Evolutionary conservation across 2,329 filamentous ascomycete genomes (phyloP), one percentile per base, ranked within the genome.

Genomic region (Aspergillus piperis): DNA sequence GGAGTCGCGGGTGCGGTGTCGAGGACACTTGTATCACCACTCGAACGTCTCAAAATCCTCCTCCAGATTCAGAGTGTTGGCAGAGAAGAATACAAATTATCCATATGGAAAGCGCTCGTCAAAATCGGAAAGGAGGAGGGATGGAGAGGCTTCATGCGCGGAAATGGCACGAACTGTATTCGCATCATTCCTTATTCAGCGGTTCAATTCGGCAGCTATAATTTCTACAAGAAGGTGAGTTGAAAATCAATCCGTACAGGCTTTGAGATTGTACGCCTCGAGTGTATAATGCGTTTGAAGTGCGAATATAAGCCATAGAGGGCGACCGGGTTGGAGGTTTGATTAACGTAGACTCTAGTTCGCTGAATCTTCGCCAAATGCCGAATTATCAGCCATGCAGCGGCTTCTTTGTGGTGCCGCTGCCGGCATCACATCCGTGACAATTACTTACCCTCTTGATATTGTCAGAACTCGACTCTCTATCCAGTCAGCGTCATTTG

Each of bases 51-150:
- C 61, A 98, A 99, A 81, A 99, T 99, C 69, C 83, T 99, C n/a
- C 92, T 97, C 76, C 95, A 99, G 76, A 85, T 99, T 27, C 95
- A 99, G 80, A 96, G 90, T 72, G 90, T 85, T 53, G 94, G 93
- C 17, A 88, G 92, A 71, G 90, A 91, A 69, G 94, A 96, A 72
- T 99, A 99, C 80, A 94, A 95, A 75, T 82, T 97, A 76, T 95
- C 92, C 15, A 91, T 98, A 60, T 87, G 88, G 68, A 91, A 96
- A 78, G 95, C 92, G 3, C 82, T 99, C 65, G 85, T 81, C 61
- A 99, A 99, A 78, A 99, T 99, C 90, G 96, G 94, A 88, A 88
- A 83, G 69, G 95, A 99, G 75, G 95, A 99, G 78, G 95, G 95
- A 57, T 98, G 93, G 92, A 88, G 88, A 75, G 95, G 95, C 0